Base-by-base conservation (phyloP, 352 stramenopile genomes). In the Phytophthora colocasiae region DNA sequence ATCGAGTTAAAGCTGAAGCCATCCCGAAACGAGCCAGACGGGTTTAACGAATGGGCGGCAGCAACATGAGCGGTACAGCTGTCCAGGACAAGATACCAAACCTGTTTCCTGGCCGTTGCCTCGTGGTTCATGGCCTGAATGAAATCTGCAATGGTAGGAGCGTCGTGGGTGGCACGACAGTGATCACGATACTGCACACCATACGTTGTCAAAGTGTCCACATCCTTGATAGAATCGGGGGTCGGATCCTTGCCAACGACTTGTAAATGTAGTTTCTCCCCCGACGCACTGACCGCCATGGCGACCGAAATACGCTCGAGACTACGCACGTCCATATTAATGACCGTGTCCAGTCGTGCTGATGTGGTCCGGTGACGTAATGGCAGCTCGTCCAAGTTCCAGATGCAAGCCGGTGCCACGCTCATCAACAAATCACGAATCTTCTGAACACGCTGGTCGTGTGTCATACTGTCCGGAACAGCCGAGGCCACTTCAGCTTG, bases 41-140 rank as follows among this genome's bases (percentile, higher is more conserved):
- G 81, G 45, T 91, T 81, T 15, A 91, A 63, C 26, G 83, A 61
- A 29, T 89, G 78, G 12, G 81, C 83, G 9, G 86, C 83, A 36
- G 83, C 80, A 49, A 90, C 66, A 50, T 93, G 85, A 6, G 80
- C 82, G 19, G 83, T 76, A 29, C 75, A 91, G 19, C 75, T 83
- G 45, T 92, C 78, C 56, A 93, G 69, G 15, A 93, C 68, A 12
- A 93, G 63, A 40, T 80, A 92, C 85, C 85, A 93, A 0, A 86
- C 67, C 45, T 93, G 75, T 22, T 87, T 84, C 24, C 83, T 73
- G 4, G 60, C 57, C 36, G 73, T 80, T 29, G 85, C 85, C 46
- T 91, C 78, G 32, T 75, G 57, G 41, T 88, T 90, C 67, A 92
- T 82, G 1, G 58, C 40, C 27, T 90, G 85, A 4, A 93, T 72